phyloP scores from a whole-genome alignment of 2,329 filamentous ascomycete genomes.

The Phialocephala sp. region DNA sequence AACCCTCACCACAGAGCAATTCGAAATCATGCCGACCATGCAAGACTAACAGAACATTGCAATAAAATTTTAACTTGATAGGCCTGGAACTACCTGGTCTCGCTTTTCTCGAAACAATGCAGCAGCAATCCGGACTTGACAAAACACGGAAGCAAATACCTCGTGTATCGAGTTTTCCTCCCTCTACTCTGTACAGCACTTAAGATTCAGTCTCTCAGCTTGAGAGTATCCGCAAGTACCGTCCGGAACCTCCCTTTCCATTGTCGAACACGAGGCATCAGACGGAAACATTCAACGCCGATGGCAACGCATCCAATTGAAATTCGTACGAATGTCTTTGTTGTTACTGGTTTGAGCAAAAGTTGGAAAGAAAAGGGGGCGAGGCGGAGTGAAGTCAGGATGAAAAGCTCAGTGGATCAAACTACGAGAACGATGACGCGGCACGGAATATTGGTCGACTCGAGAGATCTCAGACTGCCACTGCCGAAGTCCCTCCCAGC shows the following conservation, averaged over 20 bases:
- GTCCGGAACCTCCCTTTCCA: neutral
- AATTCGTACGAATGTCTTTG: neutral
- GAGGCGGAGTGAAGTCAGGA: neutral
- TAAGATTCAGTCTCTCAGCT: neutral
- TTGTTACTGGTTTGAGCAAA: neutral
- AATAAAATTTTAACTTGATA: neutral
- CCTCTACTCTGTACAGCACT: neutral
- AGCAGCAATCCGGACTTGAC: neutral
- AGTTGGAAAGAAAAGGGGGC: neutral
- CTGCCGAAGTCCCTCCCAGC: conserved; percentile 2
- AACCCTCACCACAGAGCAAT: neutral
- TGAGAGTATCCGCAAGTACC: neutral
- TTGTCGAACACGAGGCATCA: neutral
- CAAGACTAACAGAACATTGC: neutral
- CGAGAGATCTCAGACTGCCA: neutral
- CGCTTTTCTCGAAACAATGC: neutral
- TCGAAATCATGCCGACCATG: neutral
- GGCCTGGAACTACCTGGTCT: neutral
- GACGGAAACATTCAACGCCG: neutral
- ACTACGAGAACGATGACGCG: neutral
- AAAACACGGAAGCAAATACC: neutral
- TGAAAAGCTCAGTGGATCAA: conserved; percentile 4
- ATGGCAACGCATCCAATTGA: neutral
- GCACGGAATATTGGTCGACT: neutral
- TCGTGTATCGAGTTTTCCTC: neutral